Base-by-base conservation (phyloP, 2,329 filamentous ascomycete genomes). In the Diaporthe australafricana region DNA sequence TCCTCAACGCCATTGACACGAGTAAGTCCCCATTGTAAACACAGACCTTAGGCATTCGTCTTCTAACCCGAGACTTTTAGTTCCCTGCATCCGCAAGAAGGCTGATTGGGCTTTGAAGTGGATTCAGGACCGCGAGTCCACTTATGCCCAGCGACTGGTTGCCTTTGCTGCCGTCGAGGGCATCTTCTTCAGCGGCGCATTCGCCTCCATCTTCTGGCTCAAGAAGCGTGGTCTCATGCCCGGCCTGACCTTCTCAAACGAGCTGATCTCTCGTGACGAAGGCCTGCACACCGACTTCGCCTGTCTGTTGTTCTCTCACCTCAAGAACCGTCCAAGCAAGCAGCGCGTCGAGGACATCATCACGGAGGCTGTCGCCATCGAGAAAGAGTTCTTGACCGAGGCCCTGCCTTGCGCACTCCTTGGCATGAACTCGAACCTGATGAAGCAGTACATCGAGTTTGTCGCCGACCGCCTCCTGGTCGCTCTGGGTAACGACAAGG, bases 401-500 rank as follows among this genome's bases (percentile, higher is more conserved):
- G 95, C 96, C 76, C 92, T 99, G 67, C 96, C 96, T 20, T 95
- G 93, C 78, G 95, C 90, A 55, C 92, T 99, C 66, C 93, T 99
- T 40, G 96, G 96, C 86, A 99, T 99, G 96, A 99, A 99, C 88
- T 85, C 95, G 69, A 93, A 88, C 77, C 90, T 99, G 77, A 99
- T 99, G 96, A 97, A 97, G 89, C 96, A 98, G 86, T 99, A 99
- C 89, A 99, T 99, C 77, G 96, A 99, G 90, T 99, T 99, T 79
- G 96, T 99, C 62, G 96, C 96, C 75, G 96, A 99, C 83, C 94
- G 96, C 78, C 92, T 99, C 45, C 90, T 99, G 45, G 87, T 98
- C 72, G 92, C 96, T 40, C 93, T 99, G 57, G 96, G 96, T 80
- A 98, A 98, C 84, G 90, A 93, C 78, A 98, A 98, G 89, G 88